Evolutionary conservation across 192 early-diverging fungal species (phyloP).

Genomic region (Hyaloraphidium curvatum): DNA sequence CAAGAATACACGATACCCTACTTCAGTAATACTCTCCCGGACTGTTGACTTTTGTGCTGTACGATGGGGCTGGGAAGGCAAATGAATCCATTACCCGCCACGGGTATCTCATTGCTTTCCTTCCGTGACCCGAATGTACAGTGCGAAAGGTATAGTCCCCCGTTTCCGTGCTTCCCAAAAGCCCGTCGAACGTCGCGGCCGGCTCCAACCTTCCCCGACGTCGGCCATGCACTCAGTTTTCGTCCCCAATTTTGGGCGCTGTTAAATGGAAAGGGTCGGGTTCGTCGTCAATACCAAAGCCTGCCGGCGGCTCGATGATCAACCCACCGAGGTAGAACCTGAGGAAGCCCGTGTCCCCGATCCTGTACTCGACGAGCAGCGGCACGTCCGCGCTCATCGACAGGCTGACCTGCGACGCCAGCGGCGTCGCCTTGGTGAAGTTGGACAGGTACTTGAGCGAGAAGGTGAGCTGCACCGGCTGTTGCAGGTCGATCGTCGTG

Average conservation of each 20-base stretch:
- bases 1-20: no score
- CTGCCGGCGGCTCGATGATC: background rate
- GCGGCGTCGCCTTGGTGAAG: slow-evolving; percentile 88
- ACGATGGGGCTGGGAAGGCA: no score
- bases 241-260: slow-evolving; percentile 1
- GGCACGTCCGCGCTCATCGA: slow-evolving; percentile 74
- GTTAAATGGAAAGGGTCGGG: no score
- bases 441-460: slow-evolving; percentile 84
- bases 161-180: no score
- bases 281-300: background rate
- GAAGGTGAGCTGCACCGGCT: slow-evolving; percentile 66
- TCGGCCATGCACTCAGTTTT: background rate
- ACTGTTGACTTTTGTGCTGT: no score
- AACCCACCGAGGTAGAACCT: slow-evolving; percentile 23
- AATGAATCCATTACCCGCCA: no score
- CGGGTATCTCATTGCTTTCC: no score
- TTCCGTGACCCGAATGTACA: no score
- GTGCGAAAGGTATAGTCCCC: no score
- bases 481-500: slow-evolving; percentile 60
- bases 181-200: no score
- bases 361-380: slow-evolving; percentile 82
- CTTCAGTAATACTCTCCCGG: no score
- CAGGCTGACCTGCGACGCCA: slow-evolving; percentile 55
- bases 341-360: slow-evolving; percentile 73
- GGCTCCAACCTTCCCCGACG: no score